These are phyloP conservation scores for Arthrocladium fulminans DNA, from an alignment of 2,329 filamentous ascomycete genomes.

Conservation along the genomic window DNA sequence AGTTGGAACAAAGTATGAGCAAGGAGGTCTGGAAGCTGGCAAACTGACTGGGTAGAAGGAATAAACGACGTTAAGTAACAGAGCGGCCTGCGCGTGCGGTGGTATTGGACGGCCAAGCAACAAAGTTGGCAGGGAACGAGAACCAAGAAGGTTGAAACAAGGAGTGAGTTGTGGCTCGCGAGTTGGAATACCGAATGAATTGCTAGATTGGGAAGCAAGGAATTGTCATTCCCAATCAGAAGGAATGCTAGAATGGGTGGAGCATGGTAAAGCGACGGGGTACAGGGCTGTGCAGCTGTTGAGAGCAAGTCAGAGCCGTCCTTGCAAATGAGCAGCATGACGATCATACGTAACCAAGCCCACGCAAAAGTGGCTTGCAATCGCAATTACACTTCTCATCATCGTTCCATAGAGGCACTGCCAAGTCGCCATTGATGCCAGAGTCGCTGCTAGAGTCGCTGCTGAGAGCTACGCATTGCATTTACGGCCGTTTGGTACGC, in stretches of 20 bases:
- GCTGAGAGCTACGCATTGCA: neutral
- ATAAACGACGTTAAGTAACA: neutral
- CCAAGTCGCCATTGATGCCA: neutral
- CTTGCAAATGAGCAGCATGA: neutral
- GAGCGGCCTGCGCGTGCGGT: no score
- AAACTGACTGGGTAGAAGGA: no score
- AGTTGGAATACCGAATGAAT: neutral
- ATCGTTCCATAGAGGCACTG: neutral
- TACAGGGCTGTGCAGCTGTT: neutral
- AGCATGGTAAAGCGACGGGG: neutral
- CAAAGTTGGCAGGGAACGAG: neutral
- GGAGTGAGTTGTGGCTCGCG: neutral
- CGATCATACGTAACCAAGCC: neutral
- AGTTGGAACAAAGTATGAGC: no score
- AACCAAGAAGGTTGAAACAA: neutral
- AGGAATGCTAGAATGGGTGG: neutral
- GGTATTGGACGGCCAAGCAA: neutral
- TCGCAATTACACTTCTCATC: neutral
- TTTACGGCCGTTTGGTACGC: neutral
- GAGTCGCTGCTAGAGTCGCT: neutral
- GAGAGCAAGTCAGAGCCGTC: neutral
- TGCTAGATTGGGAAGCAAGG: neutral
- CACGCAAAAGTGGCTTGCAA: neutral
- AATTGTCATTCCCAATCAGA: neutral
- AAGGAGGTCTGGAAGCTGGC: no score